Evolutionary conservation across 2,329 filamentous ascomycete species (phyloP).

Genomic region (Ceratocystis colombiana): DNA sequence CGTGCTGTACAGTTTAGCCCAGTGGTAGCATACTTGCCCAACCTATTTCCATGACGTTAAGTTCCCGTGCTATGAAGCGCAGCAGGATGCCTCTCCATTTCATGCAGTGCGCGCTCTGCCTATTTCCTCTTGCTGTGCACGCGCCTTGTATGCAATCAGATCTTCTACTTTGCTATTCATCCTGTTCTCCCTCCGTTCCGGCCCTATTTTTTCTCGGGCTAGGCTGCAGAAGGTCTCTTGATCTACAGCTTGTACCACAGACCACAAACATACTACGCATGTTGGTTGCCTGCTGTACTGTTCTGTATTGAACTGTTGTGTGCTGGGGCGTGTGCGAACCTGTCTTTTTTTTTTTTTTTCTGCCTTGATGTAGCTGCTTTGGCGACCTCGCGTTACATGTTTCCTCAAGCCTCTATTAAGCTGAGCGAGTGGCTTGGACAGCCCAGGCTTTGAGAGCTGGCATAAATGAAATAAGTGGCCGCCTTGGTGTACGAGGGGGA

Average conservation of each 20-base stretch:
- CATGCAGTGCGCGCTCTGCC: neutral
- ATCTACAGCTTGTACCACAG: conserved; percentile 11
- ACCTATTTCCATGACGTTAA: no score
- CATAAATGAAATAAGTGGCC: neutral
- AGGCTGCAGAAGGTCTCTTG: conserved; percentile 4
- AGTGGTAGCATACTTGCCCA: no score
- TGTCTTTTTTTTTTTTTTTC: neutral
- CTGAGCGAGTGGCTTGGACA: neutral
- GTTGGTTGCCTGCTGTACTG: neutral
- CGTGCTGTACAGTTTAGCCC: neutral
- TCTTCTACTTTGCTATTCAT: neutral
- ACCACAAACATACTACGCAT: neutral
- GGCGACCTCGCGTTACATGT: neutral
- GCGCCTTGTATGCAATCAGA: neutral
- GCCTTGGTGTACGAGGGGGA: neutral
- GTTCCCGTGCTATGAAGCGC: no score
- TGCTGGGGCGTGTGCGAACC: no score
- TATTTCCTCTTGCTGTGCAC: neutral
- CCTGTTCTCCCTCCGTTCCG: neutral
- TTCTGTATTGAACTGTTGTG: neutral
- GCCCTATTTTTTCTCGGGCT: neutral
- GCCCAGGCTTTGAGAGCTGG: neutral
- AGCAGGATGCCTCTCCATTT: no score
- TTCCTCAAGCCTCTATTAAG: neutral
- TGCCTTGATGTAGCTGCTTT: neutral